Base-by-base conservation (phyloP, 192 early-diverging fungal species). In the Coemansia sp. region DNA sequence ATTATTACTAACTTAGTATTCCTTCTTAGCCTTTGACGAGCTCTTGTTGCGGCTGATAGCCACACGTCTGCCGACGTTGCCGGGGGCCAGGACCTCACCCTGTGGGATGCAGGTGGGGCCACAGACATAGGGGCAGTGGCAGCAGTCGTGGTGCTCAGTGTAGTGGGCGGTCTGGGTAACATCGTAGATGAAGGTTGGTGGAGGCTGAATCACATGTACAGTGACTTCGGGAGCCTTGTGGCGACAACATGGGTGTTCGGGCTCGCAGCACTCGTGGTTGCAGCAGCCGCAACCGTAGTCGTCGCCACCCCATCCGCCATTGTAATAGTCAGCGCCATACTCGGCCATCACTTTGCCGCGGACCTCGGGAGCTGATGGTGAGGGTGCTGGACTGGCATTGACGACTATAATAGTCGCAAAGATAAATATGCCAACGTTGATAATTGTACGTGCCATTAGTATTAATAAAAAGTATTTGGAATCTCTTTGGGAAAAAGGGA, bases 101-200 rank as follows among this genome's bases (percentile, higher is more conserved):
- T 82, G 80, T 0, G 80, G 80, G 20, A 82, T 74, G n/a, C 80
- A 82, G 0, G 75, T 77, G 7, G 80, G 80, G 47, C 80, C 80
- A 38, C 80, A 82, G n/a, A 82, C 80, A 34, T 77, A 82, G 13
- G 75, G 72, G 46, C 75, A 77, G 13, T 72, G 69, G 60, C 75
- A 77, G 58, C 80, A 77, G 62, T 82, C 80, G n/a, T 66, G 69
- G 80, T 82, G 80, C 72, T 82, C 80, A 16, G 75, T 77, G 69
- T 82, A 82, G 66, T 69, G 72, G 13, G 80, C 80, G 1, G 80
- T 82, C 55, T 82, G 80, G 0, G 80, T 82, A 16, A 82, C 65
- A 16, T 82, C 80, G 72, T 82, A 82, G 63, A 82, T 77, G 44
- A 63, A 82, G 15, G 80, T 82, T 13, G 80, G 80, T 5, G 80